These are phyloP conservation scores for Neofusicoccum kwambonambiense DNA, from an alignment of 2,329 filamentous ascomycete genomes.

Conservation along the genomic window DNA sequence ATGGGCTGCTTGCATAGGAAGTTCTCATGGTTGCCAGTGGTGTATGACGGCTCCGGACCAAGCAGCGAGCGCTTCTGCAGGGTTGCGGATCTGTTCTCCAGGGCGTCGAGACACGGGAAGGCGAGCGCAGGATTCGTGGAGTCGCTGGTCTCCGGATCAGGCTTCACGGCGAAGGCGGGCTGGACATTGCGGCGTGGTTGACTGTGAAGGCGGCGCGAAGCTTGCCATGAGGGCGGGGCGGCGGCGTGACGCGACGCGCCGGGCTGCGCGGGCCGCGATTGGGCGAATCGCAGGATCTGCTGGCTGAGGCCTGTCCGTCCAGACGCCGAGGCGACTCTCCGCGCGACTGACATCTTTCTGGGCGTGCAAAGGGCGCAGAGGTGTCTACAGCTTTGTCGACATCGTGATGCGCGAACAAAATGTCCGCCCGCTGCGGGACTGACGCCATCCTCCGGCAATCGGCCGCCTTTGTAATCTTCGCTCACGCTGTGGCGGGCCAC, in stretches of 20 bases:
- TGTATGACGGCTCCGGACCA: slow-evolving; percentile 93
- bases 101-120: slow-evolving; percentile 43
- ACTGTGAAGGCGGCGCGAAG: slow-evolving; percentile 8
- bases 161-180: slow-evolving; percentile 5
- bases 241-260: not conserved
- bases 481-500: not conserved
- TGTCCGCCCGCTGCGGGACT: not conserved
- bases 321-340: not conserved
- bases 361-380: not conserved
- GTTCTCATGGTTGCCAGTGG: slow-evolving; percentile 75
- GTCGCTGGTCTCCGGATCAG: slow-evolving; percentile 24
- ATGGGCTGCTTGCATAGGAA: slow-evolving; percentile 75
- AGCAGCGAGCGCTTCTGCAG: slow-evolving; percentile 66
- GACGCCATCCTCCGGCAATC: slow-evolving; percentile 17
- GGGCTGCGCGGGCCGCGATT: not conserved
- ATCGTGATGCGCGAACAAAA: slow-evolving; percentile 9
- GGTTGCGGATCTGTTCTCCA: slow-evolving; percentile 57
- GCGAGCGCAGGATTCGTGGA: slow-evolving; percentile 42
- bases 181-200: slow-evolving; percentile 4
- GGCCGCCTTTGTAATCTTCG: slow-evolving; percentile 15
- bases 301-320: not conserved
- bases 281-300: slow-evolving; percentile 15
- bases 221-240: slow-evolving; percentile 2
- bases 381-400: not conserved
- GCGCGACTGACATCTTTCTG: not conserved